Evolutionary conservation across 1,284 basidiomycete genomes (phyloP), one percentile per base, ranked within the genome.

Genomic region (Pulveroboletus sp.): DNA sequence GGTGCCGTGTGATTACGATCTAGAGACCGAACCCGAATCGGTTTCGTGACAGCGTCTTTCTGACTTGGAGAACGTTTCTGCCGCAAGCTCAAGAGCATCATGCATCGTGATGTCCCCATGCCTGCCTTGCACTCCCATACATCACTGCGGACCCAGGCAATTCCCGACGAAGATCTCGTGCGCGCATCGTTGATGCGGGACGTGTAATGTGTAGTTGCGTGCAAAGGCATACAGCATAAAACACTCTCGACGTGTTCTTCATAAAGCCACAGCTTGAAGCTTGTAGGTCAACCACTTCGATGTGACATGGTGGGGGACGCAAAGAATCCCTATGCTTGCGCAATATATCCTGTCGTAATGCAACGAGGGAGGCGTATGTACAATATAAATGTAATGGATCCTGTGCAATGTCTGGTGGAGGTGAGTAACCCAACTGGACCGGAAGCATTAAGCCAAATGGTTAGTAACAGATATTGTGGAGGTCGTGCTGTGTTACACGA

Each of bases 131-230:
- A 55, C 48, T 36, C 50, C 40, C 43, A 52, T 55, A 52, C 56
- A 67, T 69, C 65, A 70, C 65, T 67, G 65, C 65, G 68, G 57
- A 52, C 52, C 60, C 53, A 40, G 33, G 42, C 57, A 69, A 64
- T 68, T 68, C 65, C 66, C 67, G 67, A 43, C 52, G 49, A 47
- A 43, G 44, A 58, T 69, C 69, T 57, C 58, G 46, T 57, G 53
- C 43, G 45, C 44, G 22, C 63, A 54, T 62, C 55, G 50, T 66
- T 56, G 28, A 64, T 52, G 52, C 46, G 28, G 53, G 54, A 46
- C 47, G 12, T 39, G 43, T 42, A 48, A 29, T 29, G 43, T 40
- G 33, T 2, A 45, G 52, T 54, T 45, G 54, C 28, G 53, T 69
- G 48, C 57, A 52, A 12, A 42, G 22, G 54, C 59, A 52, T 48